Percentiles rank a stretch among this genome's conserved stretches.
phyloP scores from a whole-genome alignment of 257 asterid genomes.

The Lavandula angustifolia region DNA sequence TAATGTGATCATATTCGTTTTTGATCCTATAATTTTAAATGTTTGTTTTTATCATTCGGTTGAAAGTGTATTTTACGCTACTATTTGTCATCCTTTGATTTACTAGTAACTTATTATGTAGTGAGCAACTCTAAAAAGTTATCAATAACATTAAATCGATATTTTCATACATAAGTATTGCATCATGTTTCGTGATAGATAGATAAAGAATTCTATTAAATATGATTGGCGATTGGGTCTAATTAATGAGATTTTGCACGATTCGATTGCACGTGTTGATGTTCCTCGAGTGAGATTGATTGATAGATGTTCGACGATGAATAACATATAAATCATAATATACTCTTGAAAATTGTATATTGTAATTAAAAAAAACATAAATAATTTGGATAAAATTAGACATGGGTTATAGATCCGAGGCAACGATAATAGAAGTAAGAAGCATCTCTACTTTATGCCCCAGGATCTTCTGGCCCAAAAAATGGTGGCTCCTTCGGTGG shows the following conservation, averaged over 20 bases:
- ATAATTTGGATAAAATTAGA: neutral
- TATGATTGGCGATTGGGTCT: slow-evolving; percentile 16
- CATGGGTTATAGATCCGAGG: slow-evolving; percentile 28
- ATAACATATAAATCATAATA: neutral
- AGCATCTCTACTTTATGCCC: slow-evolving; percentile 30
- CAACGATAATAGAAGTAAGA: neutral
- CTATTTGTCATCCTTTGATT: too few relatives aligned
- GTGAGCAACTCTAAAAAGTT: too few relatives aligned
- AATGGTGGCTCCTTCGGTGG: too few relatives aligned
- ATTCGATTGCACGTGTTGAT: slow-evolving; percentile 18
- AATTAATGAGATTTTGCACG: slow-evolving; percentile 9
- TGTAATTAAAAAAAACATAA: neutral
- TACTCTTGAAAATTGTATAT: neutral
- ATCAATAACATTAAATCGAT: too few relatives aligned
- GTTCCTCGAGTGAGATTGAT: neutral
- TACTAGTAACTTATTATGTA: too few relatives aligned
- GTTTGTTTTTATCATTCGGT: too few relatives aligned
- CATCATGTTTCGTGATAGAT: neutral
- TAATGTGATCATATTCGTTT: too few relatives aligned
- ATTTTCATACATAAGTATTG: too few relatives aligned
- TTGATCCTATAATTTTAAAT: too few relatives aligned
- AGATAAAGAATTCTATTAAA: neutral
- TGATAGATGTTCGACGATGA: neutral
- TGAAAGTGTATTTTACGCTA: too few relatives aligned
- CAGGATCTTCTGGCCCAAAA: too few relatives aligned